phyloP scores from a whole-genome alignment of 2,329 filamentous ascomycete genomes.

The Thelonectria blattea region DNA sequence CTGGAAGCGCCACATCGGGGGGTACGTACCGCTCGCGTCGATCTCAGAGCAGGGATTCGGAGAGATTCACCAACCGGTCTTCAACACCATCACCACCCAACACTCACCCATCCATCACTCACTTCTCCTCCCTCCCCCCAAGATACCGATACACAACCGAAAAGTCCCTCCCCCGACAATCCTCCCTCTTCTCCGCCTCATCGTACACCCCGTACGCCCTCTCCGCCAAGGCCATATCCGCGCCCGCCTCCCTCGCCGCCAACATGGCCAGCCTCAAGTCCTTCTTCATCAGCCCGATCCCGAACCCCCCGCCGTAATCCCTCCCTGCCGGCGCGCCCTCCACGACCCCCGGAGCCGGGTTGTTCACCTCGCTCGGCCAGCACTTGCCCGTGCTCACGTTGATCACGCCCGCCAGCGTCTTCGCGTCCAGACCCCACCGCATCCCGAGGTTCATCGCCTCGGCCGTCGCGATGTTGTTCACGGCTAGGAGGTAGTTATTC shows the following conservation, averaged over 20 bases:
- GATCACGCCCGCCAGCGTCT: conserved; percentile 80
- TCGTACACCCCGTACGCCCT: conserved; percentile 72
- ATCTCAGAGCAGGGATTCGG: conserved; percentile 13
- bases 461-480: conserved; percentile 82
- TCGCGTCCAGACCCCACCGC: conserved; percentile 63
- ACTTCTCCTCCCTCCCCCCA: conserved; percentile 54
- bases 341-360: conserved; percentile 87
- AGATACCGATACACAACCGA: conserved; percentile 81
- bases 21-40: too few species aligned
- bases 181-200: conserved; percentile 64
- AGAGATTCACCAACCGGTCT: not conserved
- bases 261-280: conserved; percentile 75
- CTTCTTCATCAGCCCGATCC: conserved; percentile 80
- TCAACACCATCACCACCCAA: too few species aligned
- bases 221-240: conserved; percentile 68
- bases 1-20: conserved; percentile 8
- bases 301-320: conserved; percentile 80
- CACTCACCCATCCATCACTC: not conserved
- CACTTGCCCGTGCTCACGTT: conserved; percentile 93
- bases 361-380: conserved; percentile 96
- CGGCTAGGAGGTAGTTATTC: conserved; percentile 94
- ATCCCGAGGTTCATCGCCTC: conserved; percentile 72
- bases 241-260: conserved; percentile 72
- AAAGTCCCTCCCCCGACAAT: conserved; percentile 75
- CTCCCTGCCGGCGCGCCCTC: conserved; percentile 75